Percentiles rank a stretch among this genome's conserved stretches.
Conservation (phyloP, 768 basidiomycete genomes). For the Guyanaporus albipodus region DNA sequence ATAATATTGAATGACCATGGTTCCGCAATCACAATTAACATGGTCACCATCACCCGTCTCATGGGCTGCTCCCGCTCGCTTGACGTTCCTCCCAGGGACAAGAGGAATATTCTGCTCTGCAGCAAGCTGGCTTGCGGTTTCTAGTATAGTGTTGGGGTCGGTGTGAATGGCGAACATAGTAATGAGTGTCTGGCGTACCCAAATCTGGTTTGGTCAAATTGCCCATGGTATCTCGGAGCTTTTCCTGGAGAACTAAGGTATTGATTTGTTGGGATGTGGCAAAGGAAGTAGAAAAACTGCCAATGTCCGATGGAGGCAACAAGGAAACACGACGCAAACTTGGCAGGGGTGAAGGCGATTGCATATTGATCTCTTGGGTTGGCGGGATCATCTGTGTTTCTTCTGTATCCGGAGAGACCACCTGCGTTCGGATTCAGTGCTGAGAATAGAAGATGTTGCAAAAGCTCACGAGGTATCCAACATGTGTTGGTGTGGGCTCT, state of each 20-base stretch:
- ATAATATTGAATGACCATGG: constrained; percentile 37
- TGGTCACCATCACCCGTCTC: constrained; percentile 34
- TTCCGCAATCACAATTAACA: constrained; percentile 68
- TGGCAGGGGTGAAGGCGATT: constrained; percentile 20
- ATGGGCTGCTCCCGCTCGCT: constrained; percentile 10
- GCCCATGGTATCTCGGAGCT: constrained; percentile 17
- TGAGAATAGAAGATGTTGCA: neutral
- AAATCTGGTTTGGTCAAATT: constrained; percentile 28
- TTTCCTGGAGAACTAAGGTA: constrained; percentile 38
- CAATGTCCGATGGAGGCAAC: constrained; percentile 29
- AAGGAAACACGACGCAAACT: constrained; percentile 11
- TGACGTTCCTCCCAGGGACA: neutral
- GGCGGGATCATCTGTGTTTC: constrained; percentile 48
- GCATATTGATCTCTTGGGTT: constrained; percentile 30
- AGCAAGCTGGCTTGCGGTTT: constrained; percentile 32
- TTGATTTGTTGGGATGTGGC: constrained; percentile 31
- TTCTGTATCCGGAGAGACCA: constrained; percentile 34
- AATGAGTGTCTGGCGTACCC: constrained; percentile 46
- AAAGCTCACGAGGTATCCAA: constrained; percentile 52
- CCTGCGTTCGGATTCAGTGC: constrained; percentile 11
- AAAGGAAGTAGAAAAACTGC: constrained; percentile 12
- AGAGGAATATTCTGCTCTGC: constrained; percentile 1
- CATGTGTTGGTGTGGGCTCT: constrained; percentile 48
- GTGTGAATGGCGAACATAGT: neutral
- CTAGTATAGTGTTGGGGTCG: constrained; percentile 14